These are phyloP conservation scores for Kodamaea fukazawae DNA, from an alignment of 805 yeast genomes.

Conservation along the genomic window DNA sequence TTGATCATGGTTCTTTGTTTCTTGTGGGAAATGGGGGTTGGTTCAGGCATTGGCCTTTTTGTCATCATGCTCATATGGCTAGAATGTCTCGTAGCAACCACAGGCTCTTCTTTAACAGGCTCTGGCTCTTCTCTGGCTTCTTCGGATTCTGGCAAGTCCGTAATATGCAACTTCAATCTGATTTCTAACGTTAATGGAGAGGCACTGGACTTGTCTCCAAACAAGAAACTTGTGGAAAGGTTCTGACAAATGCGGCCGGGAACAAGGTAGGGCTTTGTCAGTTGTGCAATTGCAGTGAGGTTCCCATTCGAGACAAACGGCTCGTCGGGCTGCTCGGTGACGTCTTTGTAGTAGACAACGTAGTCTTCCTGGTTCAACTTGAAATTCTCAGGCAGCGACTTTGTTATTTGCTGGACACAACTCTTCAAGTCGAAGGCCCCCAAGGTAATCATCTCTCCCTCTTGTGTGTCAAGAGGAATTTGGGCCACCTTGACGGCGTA, in stretches of 20 bases:
- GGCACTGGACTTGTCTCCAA: slow-evolving; percentile 32
- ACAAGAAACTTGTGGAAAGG: slow-evolving; percentile 44
- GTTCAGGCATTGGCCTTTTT: not conserved
- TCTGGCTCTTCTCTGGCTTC: too few relatives aligned
- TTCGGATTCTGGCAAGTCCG: slow-evolving; percentile 17
- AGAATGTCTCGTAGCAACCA: too few relatives aligned
- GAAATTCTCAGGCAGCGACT: slow-evolving; percentile 43
- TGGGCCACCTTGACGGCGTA: slow-evolving; percentile 37
- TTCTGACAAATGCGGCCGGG: slow-evolving; percentile 61
- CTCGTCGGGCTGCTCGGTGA: slow-evolving; percentile 48
- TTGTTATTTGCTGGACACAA: slow-evolving; percentile 38
- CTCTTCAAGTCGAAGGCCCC: slow-evolving; percentile 42
- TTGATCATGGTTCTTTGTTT: slow-evolving; percentile 8
- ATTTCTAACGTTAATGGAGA: slow-evolving; percentile 56
- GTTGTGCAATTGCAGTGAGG: slow-evolving; percentile 28
- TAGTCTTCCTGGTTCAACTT: slow-evolving; percentile 37
- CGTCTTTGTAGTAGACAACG: slow-evolving; percentile 45
- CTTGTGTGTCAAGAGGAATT: slow-evolving; percentile 27
- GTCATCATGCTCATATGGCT: not conserved
- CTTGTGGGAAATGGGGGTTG: not conserved
- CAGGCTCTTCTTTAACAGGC: too few relatives aligned
- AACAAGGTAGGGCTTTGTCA: slow-evolving; percentile 25
- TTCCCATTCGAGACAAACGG: slow-evolving; percentile 46
- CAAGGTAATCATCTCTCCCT: slow-evolving; percentile 31
- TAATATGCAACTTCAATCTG: slow-evolving; percentile 47